Evolutionary conservation across 2,329 filamentous ascomycete species (phyloP), one percentile per base, ranked within the genome.

Genomic region (Camptophora hylomeconis): DNA sequence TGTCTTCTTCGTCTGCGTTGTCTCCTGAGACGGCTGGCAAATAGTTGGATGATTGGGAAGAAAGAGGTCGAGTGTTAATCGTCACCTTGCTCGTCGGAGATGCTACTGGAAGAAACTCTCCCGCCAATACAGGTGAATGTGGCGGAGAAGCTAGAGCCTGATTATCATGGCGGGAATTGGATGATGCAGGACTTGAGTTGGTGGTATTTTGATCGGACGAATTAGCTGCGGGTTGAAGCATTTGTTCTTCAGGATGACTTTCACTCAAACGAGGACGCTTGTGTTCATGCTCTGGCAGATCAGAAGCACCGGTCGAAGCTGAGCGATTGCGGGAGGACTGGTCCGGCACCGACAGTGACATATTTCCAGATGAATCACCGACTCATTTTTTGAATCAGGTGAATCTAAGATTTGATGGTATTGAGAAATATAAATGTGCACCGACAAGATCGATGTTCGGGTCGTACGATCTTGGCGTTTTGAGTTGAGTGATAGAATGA

Each of bases 81-180:
- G 60, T 62, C 17, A 64, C 54, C 42, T 56, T 59, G 35, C 53
- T 60, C 23, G 56, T 51, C 12, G 55, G 51, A 23, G 52, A 53
- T 25, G 46, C 45, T 13, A 46, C 30, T n/a, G 39, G 43, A 20
- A 48, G 40, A 32, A 50, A 42, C 26, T 50, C 42, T 32, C 23
- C 30, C 26, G 35, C 22, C 13, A 37, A 20, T 25, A 33, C 33
- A 15, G 41, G 28, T 18, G 38, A 28, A 24, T 36, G 27, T 21
- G 39, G 26, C 10, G 45, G 40, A 7, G 39, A 27, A 41, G 50
- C 40, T 45, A 46, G 41, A 41, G 12, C 10, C 21, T 17, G 26
- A 13, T 19, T 17, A 30, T 30, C 28, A 11, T 16, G 10, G 5
- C 22, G 24, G 26, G 38, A 19, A 24, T 30, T 24, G 27, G 38